Conservation (phyloP, 768 basidiomycete genomes). For the Lentinula sp. region DNA sequence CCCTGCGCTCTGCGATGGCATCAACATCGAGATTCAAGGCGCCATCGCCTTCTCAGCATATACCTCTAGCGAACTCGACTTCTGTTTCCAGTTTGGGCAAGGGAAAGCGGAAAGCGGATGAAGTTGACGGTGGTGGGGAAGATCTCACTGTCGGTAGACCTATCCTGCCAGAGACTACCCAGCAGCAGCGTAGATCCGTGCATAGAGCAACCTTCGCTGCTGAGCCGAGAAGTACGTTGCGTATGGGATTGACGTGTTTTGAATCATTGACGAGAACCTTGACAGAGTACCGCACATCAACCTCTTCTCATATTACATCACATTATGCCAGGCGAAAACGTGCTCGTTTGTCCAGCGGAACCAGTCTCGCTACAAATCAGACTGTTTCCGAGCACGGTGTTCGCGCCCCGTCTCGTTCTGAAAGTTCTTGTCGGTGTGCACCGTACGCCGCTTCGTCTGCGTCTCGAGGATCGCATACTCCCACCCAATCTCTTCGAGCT, state of each 20-base stretch:
- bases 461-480: slow-evolving; percentile 1
- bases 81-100: background rate
- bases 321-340: slow-evolving; percentile 4
- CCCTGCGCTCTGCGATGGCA: background rate
- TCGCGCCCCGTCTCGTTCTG: background rate
- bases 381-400: background rate
- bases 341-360: background rate
- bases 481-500: background rate
- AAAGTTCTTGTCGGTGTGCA: background rate
- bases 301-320: background rate
- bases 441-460: background rate
- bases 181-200: background rate
- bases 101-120: slow-evolving; percentile 3
- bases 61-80: background rate
- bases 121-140: background rate
- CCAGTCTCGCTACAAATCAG: background rate
- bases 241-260: background rate
- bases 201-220: slow-evolving; percentile 1
- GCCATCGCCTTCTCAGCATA: background rate
- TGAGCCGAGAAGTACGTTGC: slow-evolving; percentile 1
- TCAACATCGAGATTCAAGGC: background rate
- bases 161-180: background rate
- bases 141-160: background rate
- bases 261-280: background rate
- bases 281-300: background rate